Percentiles rank a stretch among this genome's conserved stretches.
Conservation (phyloP, 2,329 filamentous ascomycete species). For the Ceratocystis variospora region DNA sequence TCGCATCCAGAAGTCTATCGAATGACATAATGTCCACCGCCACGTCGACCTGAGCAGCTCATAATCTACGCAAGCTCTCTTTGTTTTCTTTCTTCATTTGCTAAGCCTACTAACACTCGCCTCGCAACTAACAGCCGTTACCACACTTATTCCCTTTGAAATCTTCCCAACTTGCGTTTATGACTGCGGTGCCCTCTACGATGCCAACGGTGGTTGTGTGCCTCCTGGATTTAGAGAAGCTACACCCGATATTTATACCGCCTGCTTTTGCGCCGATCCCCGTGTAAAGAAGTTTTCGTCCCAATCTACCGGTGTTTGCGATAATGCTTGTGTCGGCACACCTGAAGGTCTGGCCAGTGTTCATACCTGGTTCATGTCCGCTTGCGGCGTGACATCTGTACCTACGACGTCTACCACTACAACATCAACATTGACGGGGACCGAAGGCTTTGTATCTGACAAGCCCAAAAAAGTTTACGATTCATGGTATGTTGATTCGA, state of each 20-base stretch:
- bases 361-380: constrained; percentile 54
- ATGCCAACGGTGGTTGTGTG: constrained; percentile 59
- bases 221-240: constrained; percentile 31
- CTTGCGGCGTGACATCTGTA: constrained; percentile 38
- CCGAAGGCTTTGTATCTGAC: not conserved
- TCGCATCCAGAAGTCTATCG: not conserved
- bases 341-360: constrained; percentile 40
- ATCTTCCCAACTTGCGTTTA: constrained; percentile 50
- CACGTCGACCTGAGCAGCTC: not conserved
- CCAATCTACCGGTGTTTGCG: constrained; percentile 47
- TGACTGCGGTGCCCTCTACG: constrained; percentile 45
- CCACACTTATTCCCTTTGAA: constrained; percentile 43
- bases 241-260: constrained; percentile 41
- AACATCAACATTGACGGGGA: constrained; percentile 14
- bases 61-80: not conserved
- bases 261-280: constrained; percentile 60
- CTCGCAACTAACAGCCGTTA: constrained; percentile 22
- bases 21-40: not conserved
- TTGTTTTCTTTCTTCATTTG: not conserved
- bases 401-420: constrained; percentile 20
- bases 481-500: constrained; percentile 10
- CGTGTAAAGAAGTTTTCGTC: constrained; percentile 45
- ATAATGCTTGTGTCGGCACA: constrained; percentile 36
- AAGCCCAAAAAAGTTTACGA: constrained; percentile 11
- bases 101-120: not conserved